Conservation (phyloP, 208 protist genomes). For the Endotrypanum monterogeii region DNA sequence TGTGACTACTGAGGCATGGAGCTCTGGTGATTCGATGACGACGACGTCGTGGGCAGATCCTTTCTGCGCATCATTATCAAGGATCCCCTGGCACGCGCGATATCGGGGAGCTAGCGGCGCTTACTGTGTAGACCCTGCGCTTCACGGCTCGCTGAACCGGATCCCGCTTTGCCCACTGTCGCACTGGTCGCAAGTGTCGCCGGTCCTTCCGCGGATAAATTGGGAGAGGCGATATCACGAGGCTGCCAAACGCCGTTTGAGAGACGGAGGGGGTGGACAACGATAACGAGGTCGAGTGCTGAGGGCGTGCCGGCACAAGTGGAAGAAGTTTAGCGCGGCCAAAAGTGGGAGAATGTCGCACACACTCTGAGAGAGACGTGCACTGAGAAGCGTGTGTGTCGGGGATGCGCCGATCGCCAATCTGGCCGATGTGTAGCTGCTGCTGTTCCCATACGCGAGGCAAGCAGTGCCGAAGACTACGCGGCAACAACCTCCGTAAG, state of each 20-base stretch:
- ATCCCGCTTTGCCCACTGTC: constrained; percentile 22
- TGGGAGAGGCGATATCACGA: constrained; percentile 1
- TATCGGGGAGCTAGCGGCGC: background rate
- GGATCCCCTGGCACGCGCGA: background rate
- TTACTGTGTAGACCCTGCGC: constrained; percentile 27
- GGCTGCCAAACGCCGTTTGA: background rate
- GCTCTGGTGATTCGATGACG: background rate
- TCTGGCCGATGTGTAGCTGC: background rate
- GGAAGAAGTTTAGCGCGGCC: background rate
- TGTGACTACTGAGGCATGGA: background rate
- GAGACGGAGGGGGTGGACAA: too few species aligned
- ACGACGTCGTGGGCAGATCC: background rate
- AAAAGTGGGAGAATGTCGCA: background rate
- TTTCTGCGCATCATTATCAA: background rate
- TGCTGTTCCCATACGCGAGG: constrained; percentile 32
- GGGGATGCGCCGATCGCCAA: background rate
- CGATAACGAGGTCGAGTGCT: background rate
- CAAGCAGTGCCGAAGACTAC: background rate
- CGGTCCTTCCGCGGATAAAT: background rate
- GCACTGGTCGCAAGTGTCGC: background rate
- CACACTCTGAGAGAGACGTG: background rate
- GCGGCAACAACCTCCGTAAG: background rate
- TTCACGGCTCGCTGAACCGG: constrained; percentile 26
- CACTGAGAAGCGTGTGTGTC: background rate
- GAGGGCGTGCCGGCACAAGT: background rate